Percentiles rank a stretch among this genome's conserved stretches.
phyloP scores from a whole-genome alignment of 1,284 basidiomycete species.

The Moesziomyces globuligerus region DNA sequence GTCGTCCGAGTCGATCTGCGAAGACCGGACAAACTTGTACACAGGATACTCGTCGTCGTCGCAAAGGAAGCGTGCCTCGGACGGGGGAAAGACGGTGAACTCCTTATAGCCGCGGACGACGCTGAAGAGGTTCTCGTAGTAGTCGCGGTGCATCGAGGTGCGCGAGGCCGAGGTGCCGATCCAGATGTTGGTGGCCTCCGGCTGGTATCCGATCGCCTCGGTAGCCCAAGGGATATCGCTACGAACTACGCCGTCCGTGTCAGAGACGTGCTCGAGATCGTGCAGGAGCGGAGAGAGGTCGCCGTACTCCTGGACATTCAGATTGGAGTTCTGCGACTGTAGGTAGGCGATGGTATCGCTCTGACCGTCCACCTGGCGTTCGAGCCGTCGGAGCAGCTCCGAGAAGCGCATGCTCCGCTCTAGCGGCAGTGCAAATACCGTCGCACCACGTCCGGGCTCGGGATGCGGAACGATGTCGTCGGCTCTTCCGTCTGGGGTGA shows the following conservation, averaged over 20 bases:
- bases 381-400: slow-evolving; percentile 30
- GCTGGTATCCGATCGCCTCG: slow-evolving; percentile 46
- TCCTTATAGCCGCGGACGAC: slow-evolving; percentile 56
- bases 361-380: slow-evolving; percentile 13
- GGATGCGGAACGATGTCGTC: slow-evolving; percentile 50
- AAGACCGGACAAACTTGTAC: slow-evolving; percentile 12
- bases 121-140: slow-evolving; percentile 63
- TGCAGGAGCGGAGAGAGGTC: slow-evolving; percentile 50
- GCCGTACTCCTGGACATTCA: slow-evolving; percentile 45
- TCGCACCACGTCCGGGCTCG: background rate
- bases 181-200: slow-evolving; percentile 63
- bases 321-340: slow-evolving; percentile 61
- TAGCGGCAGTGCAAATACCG: slow-evolving; percentile 57
- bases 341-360: slow-evolving; percentile 49
- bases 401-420: slow-evolving; percentile 42
- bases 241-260: background rate
- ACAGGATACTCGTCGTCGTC: slow-evolving; percentile 42
- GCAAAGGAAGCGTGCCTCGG: slow-evolving; percentile 51
- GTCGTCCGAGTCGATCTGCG: background rate
- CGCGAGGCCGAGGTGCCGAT: slow-evolving; percentile 48
- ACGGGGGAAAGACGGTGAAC: slow-evolving; percentile 59
- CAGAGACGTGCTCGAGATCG: slow-evolving; percentile 23
- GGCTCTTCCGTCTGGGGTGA: slow-evolving; percentile 59
- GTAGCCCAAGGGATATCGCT: slow-evolving; percentile 50
- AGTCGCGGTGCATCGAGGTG: slow-evolving; percentile 53